Evolutionary conservation across 805 yeast genomes (phyloP).

Genomic region (Wickerhamomyces strasburgensis): DNA sequence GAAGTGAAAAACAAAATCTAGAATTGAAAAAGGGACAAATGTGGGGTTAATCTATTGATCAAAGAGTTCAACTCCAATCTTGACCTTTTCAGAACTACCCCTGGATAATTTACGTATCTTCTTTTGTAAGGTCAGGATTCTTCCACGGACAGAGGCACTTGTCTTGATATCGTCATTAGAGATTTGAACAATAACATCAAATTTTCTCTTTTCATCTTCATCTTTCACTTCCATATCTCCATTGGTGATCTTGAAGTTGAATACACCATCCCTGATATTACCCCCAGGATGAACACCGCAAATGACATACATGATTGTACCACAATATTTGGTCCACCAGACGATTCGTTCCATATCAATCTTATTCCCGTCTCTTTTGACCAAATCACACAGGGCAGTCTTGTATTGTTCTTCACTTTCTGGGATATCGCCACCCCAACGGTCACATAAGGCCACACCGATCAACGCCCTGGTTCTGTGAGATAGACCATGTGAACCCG

Average conservation of each 20-base stretch:
- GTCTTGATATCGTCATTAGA: conserved; percentile 52
- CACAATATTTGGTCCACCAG: conserved; percentile 73
- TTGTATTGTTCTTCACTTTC: conserved; percentile 45
- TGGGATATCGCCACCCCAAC: conserved; percentile 81
- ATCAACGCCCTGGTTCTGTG: conserved; percentile 67
- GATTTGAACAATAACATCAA: conserved; percentile 37
- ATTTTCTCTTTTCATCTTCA: conserved; percentile 30
- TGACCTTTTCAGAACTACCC: conserved; percentile 46
- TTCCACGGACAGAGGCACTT: conserved; percentile 52
- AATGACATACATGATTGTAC: conserved; percentile 69
- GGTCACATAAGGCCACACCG: conserved; percentile 68
- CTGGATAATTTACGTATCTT: conserved; percentile 52
- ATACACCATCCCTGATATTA: conserved; percentile 57
- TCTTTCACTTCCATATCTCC: conserved; percentile 28
- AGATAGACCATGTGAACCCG: conserved; percentile 71
- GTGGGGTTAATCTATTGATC: conserved; percentile 25
- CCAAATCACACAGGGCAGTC: conserved; percentile 42
- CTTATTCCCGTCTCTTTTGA: conserved; percentile 39
- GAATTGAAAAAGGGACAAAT: neutral
- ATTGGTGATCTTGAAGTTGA: conserved; percentile 36
- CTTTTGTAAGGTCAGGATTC: conserved; percentile 56
- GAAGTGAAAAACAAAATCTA: too few species aligned
- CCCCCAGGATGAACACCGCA: conserved; percentile 85
- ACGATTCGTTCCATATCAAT: conserved; percentile 42
- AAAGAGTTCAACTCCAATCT: conserved; percentile 43